Percentiles rank a stretch among this genome's conserved stretches.
Evolutionary conservation across 179 eudicot genomes (phyloP).

Genomic region (Carnegiea gigantea): DNA sequence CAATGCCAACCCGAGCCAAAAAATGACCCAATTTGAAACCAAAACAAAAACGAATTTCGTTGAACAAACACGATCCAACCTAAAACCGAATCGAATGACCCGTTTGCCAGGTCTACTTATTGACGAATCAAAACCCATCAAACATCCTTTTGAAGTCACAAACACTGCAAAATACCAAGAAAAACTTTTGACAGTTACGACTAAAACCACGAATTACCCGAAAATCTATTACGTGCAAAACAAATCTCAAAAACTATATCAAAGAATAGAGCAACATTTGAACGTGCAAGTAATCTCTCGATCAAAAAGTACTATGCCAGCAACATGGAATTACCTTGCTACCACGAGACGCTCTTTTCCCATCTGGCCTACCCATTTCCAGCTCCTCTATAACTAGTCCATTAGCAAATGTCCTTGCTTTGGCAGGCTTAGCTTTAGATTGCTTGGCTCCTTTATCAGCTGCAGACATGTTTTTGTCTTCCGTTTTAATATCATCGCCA

Average conservation of each 20-base stretch:
- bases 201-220: neutral
- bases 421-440: conserved; percentile 34
- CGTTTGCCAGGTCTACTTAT: too few species aligned
- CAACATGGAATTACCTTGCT: conserved; percentile 50
- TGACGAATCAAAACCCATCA: neutral
- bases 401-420: conserved; percentile 51
- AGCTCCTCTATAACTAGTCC: conserved; percentile 72
- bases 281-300: neutral
- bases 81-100: too few species aligned
- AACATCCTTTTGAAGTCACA: neutral
- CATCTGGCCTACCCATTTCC: conserved; percentile 63
- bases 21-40: too few species aligned
- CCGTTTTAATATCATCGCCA: conserved; percentile 17
- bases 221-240: neutral
- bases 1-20: too few species aligned
- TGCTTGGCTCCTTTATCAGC: conserved; percentile 31
- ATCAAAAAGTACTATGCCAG: neutral
- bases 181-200: neutral
- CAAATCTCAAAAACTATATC: neutral
- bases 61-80: too few species aligned
- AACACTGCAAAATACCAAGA: neutral
- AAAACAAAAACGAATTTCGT: too few species aligned
- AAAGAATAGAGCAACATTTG: neutral
- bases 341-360: conserved; percentile 74
- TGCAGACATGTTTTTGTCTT: conserved; percentile 20